Conservation (phyloP, 257 asterid genomes). For the Cruciata laevipes region DNA sequence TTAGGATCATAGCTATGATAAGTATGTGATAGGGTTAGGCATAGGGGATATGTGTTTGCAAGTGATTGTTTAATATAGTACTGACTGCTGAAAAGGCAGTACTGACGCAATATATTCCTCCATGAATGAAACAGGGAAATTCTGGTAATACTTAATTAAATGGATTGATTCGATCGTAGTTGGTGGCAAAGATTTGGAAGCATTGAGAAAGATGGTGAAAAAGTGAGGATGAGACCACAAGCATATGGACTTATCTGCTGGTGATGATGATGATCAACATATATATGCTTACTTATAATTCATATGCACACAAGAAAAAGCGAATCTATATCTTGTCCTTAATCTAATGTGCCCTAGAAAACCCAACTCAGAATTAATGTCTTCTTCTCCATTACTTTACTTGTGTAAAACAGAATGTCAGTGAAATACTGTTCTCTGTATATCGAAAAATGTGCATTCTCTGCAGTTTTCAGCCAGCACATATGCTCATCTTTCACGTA, state of each 20-base stretch:
- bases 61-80: no score
- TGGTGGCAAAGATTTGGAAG: constrained; percentile 84
- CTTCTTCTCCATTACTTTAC: constrained; percentile 22
- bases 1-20: not conserved
- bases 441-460: constrained; percentile 32
- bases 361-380: constrained; percentile 26
- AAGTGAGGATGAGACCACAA: constrained; percentile 44
- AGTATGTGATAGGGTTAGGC: constrained; percentile 22
- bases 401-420: constrained; percentile 32
- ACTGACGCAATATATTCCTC: constrained; percentile 56
- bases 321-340: constrained; percentile 71
- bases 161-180: constrained; percentile 65
- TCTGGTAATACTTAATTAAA: constrained; percentile 44
- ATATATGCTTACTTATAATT: constrained; percentile 13
- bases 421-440: constrained; percentile 37
- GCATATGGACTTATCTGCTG: constrained; percentile 43
- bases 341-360: constrained; percentile 30
- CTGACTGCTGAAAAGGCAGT: not conserved
- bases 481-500: constrained; percentile 15
- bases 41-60: not conserved
- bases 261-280: not conserved
- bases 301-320: constrained; percentile 49
- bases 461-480: constrained; percentile 30
- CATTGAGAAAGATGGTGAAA: constrained; percentile 46
- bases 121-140: constrained; percentile 35